Evolutionary conservation across 257 asterid species (phyloP).

Genomic region (Agastache rugosa): DNA sequence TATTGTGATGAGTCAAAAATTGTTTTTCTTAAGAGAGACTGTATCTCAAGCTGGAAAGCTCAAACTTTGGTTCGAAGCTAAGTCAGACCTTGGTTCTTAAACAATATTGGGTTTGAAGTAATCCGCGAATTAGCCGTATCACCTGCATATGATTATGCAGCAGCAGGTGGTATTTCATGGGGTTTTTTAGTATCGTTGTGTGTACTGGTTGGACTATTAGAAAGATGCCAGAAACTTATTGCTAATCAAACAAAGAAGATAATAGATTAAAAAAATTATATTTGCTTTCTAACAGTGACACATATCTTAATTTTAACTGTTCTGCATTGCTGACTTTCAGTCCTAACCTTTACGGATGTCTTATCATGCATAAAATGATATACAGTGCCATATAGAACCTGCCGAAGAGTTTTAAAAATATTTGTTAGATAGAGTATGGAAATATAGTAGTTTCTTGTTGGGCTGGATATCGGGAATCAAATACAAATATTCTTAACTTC

Average conservation of each 20-base stretch:
- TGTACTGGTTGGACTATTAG: slow-evolving; percentile 19
- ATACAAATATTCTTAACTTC: background rate
- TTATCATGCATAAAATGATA: slow-evolving; percentile 7
- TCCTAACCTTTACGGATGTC: slow-evolving; percentile 32
- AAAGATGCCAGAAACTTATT: background rate
- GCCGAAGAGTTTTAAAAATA: slow-evolving; percentile 20
- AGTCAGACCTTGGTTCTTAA: background rate
- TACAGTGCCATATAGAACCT: slow-evolving; percentile 17
- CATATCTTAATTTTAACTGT: slow-evolving; percentile 21
- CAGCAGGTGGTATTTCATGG: slow-evolving; percentile 4
- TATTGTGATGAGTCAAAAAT: slow-evolving; percentile 5
- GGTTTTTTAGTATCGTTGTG: slow-evolving; percentile 15
- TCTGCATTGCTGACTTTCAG: slow-evolving; percentile 30
- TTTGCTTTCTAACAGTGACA: slow-evolving; percentile 35
- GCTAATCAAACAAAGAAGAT: background rate
- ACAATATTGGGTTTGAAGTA: slow-evolving; percentile 17
- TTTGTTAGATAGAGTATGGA: background rate
- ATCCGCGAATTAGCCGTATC: slow-evolving; percentile 3
- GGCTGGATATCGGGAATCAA: background rate
- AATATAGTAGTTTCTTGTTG: slow-evolving; percentile 8
- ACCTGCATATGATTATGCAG: slow-evolving; percentile 18
- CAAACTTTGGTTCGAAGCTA: slow-evolving; percentile 4
- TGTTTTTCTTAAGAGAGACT: slow-evolving; percentile 1
- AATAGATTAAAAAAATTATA: slow-evolving; percentile 4
- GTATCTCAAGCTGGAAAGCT: slow-evolving; percentile 11